Conservation (phyloP, 2,329 filamentous ascomycete genomes). For the Tolypocladium tundrense region DNA sequence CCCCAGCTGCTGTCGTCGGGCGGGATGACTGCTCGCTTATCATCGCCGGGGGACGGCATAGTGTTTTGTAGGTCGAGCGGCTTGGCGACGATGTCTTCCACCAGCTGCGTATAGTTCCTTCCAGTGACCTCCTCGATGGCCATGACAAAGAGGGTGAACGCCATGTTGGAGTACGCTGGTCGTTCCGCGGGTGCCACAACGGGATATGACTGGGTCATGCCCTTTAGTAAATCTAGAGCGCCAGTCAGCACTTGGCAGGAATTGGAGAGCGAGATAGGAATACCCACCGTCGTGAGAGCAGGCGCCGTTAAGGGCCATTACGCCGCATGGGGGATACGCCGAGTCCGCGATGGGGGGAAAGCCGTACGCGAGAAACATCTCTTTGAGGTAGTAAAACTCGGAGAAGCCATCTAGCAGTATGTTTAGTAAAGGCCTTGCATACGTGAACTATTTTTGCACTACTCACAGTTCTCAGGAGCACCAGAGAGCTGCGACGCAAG, state of each 20-base stretch:
- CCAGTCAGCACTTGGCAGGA: neutral
- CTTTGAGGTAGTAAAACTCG: conserved; percentile 25
- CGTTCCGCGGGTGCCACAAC: conserved; percentile 18
- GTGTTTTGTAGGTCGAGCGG: conserved; percentile 11
- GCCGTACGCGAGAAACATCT: conserved; percentile 22
- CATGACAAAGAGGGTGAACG: conserved; percentile 25
- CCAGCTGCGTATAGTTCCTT: conserved; percentile 16
- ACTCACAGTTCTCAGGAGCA: conserved; percentile 24
- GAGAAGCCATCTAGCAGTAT: conserved; percentile 18
- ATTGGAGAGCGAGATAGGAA: neutral
- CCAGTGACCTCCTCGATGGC: conserved; percentile 19
- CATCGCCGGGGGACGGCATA: conserved; percentile 17
- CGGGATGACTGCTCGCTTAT: conserved; percentile 20
- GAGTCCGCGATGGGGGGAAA: conserved; percentile 23
- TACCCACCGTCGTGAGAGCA: conserved; percentile 22
- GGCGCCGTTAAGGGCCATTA: conserved; percentile 20
- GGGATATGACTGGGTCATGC: conserved; percentile 18
- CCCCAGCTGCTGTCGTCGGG: conserved; percentile 22
- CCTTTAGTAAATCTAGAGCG: conserved; percentile 18
- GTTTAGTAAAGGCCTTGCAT: no score
- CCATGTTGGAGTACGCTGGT: conserved; percentile 30
- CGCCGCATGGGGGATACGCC: conserved; percentile 26
- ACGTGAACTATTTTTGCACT: no score
- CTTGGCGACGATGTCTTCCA: conserved; percentile 10
- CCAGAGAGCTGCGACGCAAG: conserved; percentile 26